Evolutionary conservation across 2,329 filamentous ascomycete genomes (phyloP), one percentile per base, ranked within the genome.

Genomic region (Pseudogymnoascus sp.): DNA sequence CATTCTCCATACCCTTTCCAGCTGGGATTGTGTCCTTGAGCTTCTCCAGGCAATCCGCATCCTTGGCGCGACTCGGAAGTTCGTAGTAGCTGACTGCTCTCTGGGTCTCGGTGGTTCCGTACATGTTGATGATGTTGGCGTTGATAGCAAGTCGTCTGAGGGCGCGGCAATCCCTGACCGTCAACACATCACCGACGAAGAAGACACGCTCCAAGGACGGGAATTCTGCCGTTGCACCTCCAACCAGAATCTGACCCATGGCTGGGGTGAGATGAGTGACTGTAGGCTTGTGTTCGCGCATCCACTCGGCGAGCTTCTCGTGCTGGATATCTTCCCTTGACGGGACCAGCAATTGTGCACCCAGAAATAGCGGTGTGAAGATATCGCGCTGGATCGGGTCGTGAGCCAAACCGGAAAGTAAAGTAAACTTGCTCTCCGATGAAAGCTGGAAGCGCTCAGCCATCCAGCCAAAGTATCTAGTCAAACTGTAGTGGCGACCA

Each of bases 401-500:
- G 73, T 95, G 90, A 2, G 90, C 90, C 70, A 97, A 96, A 57
- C 93, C 93, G 60, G 85, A 89, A 6, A 97, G 81, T 79, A 93
- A 87, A 2, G 92, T 92, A 73, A 96, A 97, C 67, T 83, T 84
- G 73, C 88, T 88, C 45, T 90, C 82, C 7, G 86, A 81, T 0
- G 85, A 87, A 60, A 96, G 81, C 60, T 85, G 80, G 75, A 98
- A 98, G 1, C 80, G 85, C 76, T 95, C 79, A 0, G 91, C 86
- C 93, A 98, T 98, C 93, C 92, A 98, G 19, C 88, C 86, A 73
- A 93, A 96, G 78, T 96, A 98, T 71, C 89, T 87, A 1, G 92
- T 85, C 66, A 98, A 79, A 61, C 86, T 90, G 78, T 89, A 98
- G 76, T 98, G 93, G 13, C 93, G 84, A 0, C 93, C 93, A 64